Evolutionary conservation across 768 basidiomycete species (phyloP).

Genomic region (Rhodotorula paludigena): DNA sequence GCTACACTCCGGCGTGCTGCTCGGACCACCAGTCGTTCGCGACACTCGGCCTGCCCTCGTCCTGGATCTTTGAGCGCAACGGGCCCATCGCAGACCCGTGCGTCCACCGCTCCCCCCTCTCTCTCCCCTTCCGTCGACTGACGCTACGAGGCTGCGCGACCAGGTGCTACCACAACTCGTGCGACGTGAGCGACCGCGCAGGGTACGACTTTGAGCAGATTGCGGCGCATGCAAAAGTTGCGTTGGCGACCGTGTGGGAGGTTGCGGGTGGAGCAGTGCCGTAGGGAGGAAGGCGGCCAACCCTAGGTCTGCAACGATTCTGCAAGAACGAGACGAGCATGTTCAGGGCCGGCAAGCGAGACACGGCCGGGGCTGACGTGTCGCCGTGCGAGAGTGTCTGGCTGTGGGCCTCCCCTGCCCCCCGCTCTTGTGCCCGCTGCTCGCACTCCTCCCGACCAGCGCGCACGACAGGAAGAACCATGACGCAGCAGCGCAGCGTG

Average conservation of each 20-base stretch:
- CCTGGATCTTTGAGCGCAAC: conserved; percentile 41
- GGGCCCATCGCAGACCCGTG: conserved; percentile 40
- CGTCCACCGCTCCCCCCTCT: neutral
- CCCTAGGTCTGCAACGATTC: too few species aligned
- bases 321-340: too few species aligned
- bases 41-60: neutral
- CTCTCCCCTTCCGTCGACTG: neutral
- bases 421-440: neutral
- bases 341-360: too few species aligned
- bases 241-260: conserved; percentile 39
- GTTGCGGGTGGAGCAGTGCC: conserved; percentile 8
- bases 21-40: conserved; percentile 42
- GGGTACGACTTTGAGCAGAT: conserved; percentile 43
- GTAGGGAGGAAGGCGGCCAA: neutral
- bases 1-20: conserved; percentile 41
- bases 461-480: too few species aligned
- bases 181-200: conserved; percentile 33
- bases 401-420: neutral
- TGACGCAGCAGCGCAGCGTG: conserved; percentile 20
- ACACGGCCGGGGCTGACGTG: neutral
- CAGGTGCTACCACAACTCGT: conserved; percentile 42
- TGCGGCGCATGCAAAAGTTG: conserved; percentile 39
- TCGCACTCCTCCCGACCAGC: neutral
- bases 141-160: too few species aligned
- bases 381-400: neutral